Base-by-base conservation (phyloP, 768 basidiomycete species). In the Sutorius australiensis region DNA sequence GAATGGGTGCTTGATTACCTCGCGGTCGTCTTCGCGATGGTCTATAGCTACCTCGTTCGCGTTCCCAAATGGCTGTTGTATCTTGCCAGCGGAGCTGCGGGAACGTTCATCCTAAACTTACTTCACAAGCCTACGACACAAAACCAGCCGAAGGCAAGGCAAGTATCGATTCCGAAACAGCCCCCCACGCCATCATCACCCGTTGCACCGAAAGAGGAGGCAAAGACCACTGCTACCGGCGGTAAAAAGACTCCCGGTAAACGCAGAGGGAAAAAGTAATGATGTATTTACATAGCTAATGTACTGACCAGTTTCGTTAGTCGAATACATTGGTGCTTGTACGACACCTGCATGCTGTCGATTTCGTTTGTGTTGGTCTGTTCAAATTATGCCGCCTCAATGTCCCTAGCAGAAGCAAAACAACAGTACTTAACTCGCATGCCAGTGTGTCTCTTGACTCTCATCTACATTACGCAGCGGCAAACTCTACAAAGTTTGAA, bases 51-150 rank as follows among this genome's bases (percentile, higher is more conserved):
- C 54, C 56, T 78, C 13, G 66, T 80, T 51, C 61, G 73, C 30
- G 62, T 92, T 41, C 91, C 91, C n/a, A 80, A 80, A 56, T 91
- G 87, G 85, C 32, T 87, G 21, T 69, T 92, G 62, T 77, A 89
- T 62, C 60, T 89, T 42, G 46, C 78, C 8, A 85, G 87, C 3
- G 91, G 89, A 37, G 75, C 73, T 31, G 3, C 84, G 37, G 91
- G 80, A 7, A 87, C 86, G n/a, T 42, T 88, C 53, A 48, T 89
- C 17, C 76, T 93, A 61, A 79, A 81, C 48, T 54, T 88, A 34
- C 65, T 92, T 57, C 91, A 92, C 65, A 69, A 66, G 31, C 61
- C 64, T 8, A 33, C 60, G 0, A 19, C 53, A 17, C 44, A 32
- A 44, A 39, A 9, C 27, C 40, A 24, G 14, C 34, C 56, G 1